Evolutionary conservation across 331 rosid species (phyloP).

Genomic region (Quercus tomentella): DNA sequence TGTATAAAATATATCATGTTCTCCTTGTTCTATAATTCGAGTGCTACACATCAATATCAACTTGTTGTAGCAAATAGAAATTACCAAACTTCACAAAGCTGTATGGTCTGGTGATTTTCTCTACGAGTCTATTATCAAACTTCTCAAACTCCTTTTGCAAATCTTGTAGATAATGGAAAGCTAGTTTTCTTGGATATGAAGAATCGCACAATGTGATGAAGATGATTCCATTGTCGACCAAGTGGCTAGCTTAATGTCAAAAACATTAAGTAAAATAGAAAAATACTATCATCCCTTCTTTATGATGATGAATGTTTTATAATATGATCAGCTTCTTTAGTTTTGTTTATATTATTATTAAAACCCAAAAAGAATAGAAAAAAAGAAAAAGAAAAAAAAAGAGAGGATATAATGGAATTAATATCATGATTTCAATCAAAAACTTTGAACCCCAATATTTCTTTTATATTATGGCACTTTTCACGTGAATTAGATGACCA

Average conservation of each 20-base stretch:
- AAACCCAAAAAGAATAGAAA: too few relatives aligned
- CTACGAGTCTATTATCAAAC: conserved; percentile 42
- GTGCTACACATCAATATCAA: conserved; percentile 6
- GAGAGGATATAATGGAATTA: background rate
- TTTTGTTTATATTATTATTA: background rate
- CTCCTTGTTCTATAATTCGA: background rate
- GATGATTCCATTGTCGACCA: conserved; percentile 59
- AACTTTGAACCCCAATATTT: too few relatives aligned
- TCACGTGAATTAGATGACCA: background rate
- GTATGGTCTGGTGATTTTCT: conserved; percentile 55
- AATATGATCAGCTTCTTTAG: background rate
- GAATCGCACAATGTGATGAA: conserved; percentile 60
- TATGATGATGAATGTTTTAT: background rate
- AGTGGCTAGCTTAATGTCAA: conserved; percentile 52
- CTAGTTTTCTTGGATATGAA: conserved; percentile 72
- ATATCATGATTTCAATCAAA: too few relatives aligned
- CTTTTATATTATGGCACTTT: too few relatives aligned
- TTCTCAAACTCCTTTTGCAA: conserved; percentile 54
- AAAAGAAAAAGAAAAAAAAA: background rate
- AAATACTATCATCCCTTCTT: background rate
- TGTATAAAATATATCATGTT: background rate
- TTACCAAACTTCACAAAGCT: conserved; percentile 65
- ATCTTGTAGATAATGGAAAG: conserved; percentile 67
- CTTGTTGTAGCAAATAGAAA: conserved; percentile 1
- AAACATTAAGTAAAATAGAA: background rate